Conservation (phyloP, 768 basidiomycete genomes). For the Boletus reticuloceps region DNA sequence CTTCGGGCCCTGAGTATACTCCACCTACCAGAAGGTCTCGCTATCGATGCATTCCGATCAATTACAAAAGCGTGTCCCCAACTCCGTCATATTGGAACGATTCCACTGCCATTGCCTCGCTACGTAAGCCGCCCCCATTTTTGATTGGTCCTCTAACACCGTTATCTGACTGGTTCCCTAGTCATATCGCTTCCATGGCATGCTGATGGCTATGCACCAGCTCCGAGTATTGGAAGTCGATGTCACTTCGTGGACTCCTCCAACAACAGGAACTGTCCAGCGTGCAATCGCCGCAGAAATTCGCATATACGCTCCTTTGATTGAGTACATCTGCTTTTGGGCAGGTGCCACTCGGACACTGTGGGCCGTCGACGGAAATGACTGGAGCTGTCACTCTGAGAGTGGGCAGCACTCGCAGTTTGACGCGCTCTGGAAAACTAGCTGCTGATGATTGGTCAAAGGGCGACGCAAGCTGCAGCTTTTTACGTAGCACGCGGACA, state of each 20-base stretch:
- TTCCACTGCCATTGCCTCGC: slow-evolving; percentile 34
- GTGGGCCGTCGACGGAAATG: slow-evolving; percentile 36
- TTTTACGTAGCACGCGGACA: slow-evolving; percentile 26
- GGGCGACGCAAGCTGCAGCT: slow-evolving; percentile 11
- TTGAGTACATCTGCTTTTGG: slow-evolving; percentile 38
- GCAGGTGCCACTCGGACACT: slow-evolving; percentile 25
- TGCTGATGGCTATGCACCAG: slow-evolving; percentile 33
- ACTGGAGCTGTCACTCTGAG: slow-evolving; percentile 30
- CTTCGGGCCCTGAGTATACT: slow-evolving; percentile 38
- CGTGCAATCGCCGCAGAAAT: slow-evolving; percentile 39
- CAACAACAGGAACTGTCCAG: slow-evolving; percentile 29
- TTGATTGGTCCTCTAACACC: slow-evolving; percentile 6
- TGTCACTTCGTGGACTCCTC: slow-evolving; percentile 34
- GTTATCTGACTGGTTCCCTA: slow-evolving; percentile 25
- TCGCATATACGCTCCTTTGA: slow-evolving; percentile 35
- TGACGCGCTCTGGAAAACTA: slow-evolving; percentile 30
- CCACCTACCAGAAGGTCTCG: slow-evolving; percentile 33
- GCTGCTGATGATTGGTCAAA: slow-evolving; percentile 15
- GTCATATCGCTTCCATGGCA: slow-evolving; percentile 34
- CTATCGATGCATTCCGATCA: slow-evolving; percentile 29
- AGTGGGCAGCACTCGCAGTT: slow-evolving; percentile 24
- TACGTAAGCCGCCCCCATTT: slow-evolving; percentile 29
- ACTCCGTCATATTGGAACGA: slow-evolving; percentile 39
- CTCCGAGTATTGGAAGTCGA: slow-evolving; percentile 39
- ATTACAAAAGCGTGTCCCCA: slow-evolving; percentile 33